phyloP scores from a whole-genome alignment of 345 rosid species.

The Salix caprea region DNA sequence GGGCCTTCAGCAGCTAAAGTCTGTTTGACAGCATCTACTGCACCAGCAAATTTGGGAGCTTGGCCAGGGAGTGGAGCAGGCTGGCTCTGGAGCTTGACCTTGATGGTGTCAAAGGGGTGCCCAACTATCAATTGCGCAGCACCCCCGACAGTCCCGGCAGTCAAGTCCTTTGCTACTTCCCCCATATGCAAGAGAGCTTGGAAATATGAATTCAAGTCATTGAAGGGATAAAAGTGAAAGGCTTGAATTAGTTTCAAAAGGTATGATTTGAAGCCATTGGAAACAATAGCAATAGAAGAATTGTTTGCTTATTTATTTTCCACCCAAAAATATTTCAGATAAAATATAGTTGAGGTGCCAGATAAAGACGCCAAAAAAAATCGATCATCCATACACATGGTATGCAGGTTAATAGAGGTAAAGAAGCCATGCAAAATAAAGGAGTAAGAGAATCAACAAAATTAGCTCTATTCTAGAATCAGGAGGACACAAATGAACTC shows the following conservation, averaged over 20 bases:
- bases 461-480: background rate
- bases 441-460: background rate
- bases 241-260: background rate
- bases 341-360: background rate
- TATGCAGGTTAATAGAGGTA: background rate
- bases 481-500: background rate
- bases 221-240: background rate
- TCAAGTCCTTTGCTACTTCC: conserved; percentile 79
- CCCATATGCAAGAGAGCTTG: conserved; percentile 55
- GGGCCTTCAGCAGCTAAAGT: conserved; percentile 91
- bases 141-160: conserved; percentile 93
- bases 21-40: conserved; percentile 81
- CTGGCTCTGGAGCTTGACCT: conserved; percentile 99
- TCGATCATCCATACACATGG: too few species aligned
- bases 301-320: background rate
- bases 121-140: conserved; percentile 84
- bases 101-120: conserved; percentile 97
- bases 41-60: conserved; percentile 65
- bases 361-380: background rate
- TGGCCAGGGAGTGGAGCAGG: conserved; percentile 79
- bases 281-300: background rate
- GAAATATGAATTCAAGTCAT: background rate
- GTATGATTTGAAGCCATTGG: background rate
- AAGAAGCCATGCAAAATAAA: background rate
- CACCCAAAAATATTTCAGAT: background rate